Evolutionary conservation across 2,329 filamentous ascomycete genomes (phyloP), one percentile per base, ranked within the genome.

Genomic region (Nemania sp.): DNA sequence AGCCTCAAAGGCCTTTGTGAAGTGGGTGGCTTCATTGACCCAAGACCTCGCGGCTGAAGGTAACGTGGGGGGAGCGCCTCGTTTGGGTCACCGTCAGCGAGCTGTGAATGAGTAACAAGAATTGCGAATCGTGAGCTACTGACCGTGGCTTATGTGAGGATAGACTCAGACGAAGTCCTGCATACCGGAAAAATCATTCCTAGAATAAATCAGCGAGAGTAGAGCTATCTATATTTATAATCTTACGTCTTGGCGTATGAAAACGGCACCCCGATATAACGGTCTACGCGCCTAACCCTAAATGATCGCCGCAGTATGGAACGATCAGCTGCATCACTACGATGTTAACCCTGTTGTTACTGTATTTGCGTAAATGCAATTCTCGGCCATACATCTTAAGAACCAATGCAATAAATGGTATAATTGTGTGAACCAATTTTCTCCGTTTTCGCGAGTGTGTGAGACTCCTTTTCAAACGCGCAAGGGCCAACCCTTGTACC

Each of bases 381-480:
- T n/a, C n/a, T n/a, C n/a, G n/a, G n/a, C n/a, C n/a, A n/a, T n/a
- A n/a, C n/a, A 12, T 31, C 11, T 31, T 31, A 14, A 9, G 9
- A 31, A 31, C 8, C 4, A 31, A 12, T 31, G 11, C n/a, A 31
- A 9, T 11, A 12, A 6, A 28, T 28, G 26, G 4, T 31, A 31
- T 31, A n/a, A 22, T 3, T 28, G 6, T 24, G 3, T 8, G 22
- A 22, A 26, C n/a, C 23, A 23, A 14, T 19, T 19, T 28, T 24
- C 20, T 19, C 12, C 17, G 26, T 39, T 49, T 49, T 24, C 20
- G 33, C 9, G 44, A 22, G 51, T 54, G 54, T 57, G 54, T 54
- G 22, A 7, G 8, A 17, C 8, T 15, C 22, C 14, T 7, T 15
- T 6, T 15, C 2, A 7, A 12, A 24, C 23, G 34, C 9, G 8